A percentile compares a stretch with the other conserved stretches of the same genome.
phyloP scores from a whole-genome alignment of 805 yeast genomes.

The Isabelozyma rhagii region DNA sequence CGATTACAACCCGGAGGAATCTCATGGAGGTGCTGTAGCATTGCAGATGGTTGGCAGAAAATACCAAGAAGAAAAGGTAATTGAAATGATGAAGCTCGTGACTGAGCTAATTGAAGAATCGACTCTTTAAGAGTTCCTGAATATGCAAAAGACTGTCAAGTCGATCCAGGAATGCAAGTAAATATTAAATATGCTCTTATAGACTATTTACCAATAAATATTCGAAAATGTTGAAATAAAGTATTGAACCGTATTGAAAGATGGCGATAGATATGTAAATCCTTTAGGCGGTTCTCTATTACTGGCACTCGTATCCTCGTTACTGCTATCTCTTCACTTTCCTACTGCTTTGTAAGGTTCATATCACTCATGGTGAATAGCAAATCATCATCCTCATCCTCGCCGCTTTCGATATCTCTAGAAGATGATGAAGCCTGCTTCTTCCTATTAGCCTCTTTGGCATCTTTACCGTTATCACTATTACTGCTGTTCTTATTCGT shows the following conservation, averaged over 20 bases:
- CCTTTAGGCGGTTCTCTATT: background rate
- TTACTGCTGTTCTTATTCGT: background rate
- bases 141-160: too few species aligned
- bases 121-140: background rate
- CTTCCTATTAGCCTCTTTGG: background rate
- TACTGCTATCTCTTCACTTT: background rate
- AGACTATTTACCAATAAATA: background rate
- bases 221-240: background rate
- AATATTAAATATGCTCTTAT: background rate
- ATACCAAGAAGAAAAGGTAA: conserved; percentile 59
- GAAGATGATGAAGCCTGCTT: conserved; percentile 1
- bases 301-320: background rate
- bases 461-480: background rate
- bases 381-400: conserved; percentile 56
- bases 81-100: conserved; percentile 42
- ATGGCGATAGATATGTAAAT: background rate
- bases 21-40: conserved; percentile 60
- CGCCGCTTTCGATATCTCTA: conserved; percentile 3
- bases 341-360: conserved; percentile 33
- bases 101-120: background rate
- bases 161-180: too few species aligned
- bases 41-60: conserved; percentile 64
- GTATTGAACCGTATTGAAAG: background rate
- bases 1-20: conserved; percentile 44
- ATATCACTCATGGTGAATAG: conserved; percentile 74